Base-by-base conservation (phyloP, 371 early-diverging fungal species). In the Mortierella sp. region DNA sequence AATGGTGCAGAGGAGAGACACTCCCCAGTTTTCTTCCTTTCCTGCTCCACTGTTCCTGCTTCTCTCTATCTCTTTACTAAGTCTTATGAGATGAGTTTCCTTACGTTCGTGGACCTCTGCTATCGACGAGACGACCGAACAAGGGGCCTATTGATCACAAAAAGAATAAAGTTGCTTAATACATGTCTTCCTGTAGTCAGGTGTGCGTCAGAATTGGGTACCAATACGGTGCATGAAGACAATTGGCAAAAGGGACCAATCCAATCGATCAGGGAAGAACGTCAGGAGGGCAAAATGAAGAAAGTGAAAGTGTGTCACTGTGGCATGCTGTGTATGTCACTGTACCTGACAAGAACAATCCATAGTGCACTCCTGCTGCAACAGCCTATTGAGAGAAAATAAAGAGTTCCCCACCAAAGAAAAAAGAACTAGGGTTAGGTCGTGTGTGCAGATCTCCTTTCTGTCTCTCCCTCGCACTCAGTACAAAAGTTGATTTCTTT, bases 111-210 rank as follows among this genome's bases (percentile, higher is more conserved):
- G 92, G 92, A 1, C 92, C 92, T 42, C 78, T 81, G 21, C 84
- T 87, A 72, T 89, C 80, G 5, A 88, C 84, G 31, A 91, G 80
- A 47, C 88, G 89, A 31, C 92, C 92, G 70, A 90, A 92, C 44
- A 92, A 60, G 16, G 92, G 92, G 42, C 91, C 92, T 31, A 87
- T 80, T 73, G 89, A 74, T 19, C 65, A 55, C 45, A 42, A 57
- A 57, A 34, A 34, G 34, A 68, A 31, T 24, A 57, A 6, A 45
- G 63, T 38, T 11, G 31, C 7, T n/a, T n/a, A 42, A 42, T 47
- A 48, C 48, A 48, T 48, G 48, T 48, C 6, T 45, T 48, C 48
- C 14, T 8, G 48, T 19, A 73, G 50, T 24, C 28, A 52, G 47
- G 73, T 50, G 16, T 60, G 19, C 13, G 58, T 13, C 11, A 26